Base-by-base conservation (phyloP, 2,329 filamentous ascomycete species). In the Claviceps africana region DNA sequence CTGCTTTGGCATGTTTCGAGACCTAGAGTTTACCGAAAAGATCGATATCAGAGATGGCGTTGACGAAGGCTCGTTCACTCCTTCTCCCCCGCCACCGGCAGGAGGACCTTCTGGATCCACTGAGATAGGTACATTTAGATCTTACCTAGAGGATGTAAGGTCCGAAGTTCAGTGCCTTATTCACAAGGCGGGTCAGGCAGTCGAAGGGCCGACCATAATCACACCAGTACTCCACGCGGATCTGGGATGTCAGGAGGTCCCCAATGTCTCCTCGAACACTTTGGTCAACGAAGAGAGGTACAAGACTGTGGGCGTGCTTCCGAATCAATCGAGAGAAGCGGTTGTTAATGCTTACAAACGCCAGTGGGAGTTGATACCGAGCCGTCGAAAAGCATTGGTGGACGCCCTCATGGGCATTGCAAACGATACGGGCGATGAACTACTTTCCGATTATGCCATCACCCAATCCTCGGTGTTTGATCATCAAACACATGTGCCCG, bases 141-240 rank as follows among this genome's bases (percentile, higher is more conserved):
- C 71, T 2, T 77, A 71, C 49, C 65, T 73, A 53, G 73, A 78
- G 53, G 73, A 78, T 55, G 65, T 76, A 28, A 67, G 72, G 52
- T 67, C 67, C 40, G 75, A 78, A 56, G 63, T 76, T 1, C 72
- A 77, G 58, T 74, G 59, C 50, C 65, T 67, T 50, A 72, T 65
- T 56, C 65, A 64, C 55, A 66, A 58, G 61, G 62, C 57, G 40
- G 61, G 65, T n/a, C 61, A 65, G 56, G 55, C 58, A 19, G 56
- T 57, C 3, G 67, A 69, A 52, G 43, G 51, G 21, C 60, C 61
- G 1, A 61, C 56, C 2, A 63, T 66, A 46, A 67, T 65, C 42
- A 59, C 60, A 7, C 58, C 58, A 2, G 54, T 61, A n/a, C 58
- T 70, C 9, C 65, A 68, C 51, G 56, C 56, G 5, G 57, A 63